A percentile compares a stretch with the other conserved stretches of the same genome.
Conservation (phyloP, 1,284 basidiomycete species). For the Tylopilus sp. region DNA sequence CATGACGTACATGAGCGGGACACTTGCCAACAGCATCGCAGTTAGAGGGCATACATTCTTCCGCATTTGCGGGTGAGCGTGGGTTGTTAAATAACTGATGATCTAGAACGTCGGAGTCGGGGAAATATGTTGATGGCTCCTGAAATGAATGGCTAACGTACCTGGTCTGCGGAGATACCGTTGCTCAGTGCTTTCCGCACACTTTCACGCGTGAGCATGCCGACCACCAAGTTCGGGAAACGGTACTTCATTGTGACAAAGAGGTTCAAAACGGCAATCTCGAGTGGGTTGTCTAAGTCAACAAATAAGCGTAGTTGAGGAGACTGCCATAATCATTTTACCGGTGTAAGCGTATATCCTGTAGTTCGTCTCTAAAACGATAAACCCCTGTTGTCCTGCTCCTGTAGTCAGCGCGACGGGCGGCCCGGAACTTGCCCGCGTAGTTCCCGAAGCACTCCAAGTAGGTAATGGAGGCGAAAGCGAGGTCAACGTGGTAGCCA, state of each 20-base stretch:
- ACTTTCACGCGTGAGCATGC: conserved; percentile 89
- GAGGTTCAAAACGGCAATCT: conserved; percentile 93
- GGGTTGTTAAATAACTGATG: conserved; percentile 88
- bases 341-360: conserved; percentile 97
- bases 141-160: conserved; percentile 34
- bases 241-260: conserved; percentile 91
- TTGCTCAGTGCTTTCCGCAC: conserved; percentile 91
- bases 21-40: conserved; percentile 4
- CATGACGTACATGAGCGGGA: conserved; percentile 18
- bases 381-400: conserved; percentile 74
- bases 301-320: conserved; percentile 18
- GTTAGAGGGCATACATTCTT: conserved; percentile 59
- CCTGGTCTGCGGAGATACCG: conserved; percentile 96
- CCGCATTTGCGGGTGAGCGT: conserved; percentile 98
- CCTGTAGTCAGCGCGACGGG: conserved; percentile 38
- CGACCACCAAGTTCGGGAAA: conserved; percentile 94
- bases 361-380: conserved; percentile 98
- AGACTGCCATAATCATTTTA: conserved; percentile 33
- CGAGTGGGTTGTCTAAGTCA: conserved; percentile 80
- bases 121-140: conserved; percentile 7
- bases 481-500: conserved; percentile 90
- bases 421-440: conserved; percentile 16
- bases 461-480: conserved; percentile 69
- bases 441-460: conserved; percentile 46
- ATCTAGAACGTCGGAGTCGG: conserved; percentile 52